Evolutionary conservation across 768 basidiomycete genomes (phyloP), one percentile per base, ranked within the genome.

Genomic region (Mrakia gelida): DNA sequence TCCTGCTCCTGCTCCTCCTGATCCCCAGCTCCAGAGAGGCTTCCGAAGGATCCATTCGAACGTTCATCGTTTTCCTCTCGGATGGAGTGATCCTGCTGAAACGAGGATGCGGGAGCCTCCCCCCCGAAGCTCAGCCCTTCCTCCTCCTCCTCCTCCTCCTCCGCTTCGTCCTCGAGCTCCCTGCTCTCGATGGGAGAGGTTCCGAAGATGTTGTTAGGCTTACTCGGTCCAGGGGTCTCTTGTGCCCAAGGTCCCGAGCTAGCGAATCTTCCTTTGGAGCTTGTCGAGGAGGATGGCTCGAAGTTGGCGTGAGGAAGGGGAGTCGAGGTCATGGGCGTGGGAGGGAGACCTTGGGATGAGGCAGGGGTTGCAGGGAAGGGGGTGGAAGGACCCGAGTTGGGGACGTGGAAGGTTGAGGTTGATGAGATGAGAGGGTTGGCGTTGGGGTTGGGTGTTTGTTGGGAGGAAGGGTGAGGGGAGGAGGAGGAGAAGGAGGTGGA

Each of bases 281-380:
- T 28, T 1, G 49, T 63, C 13, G 75, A 75, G 9, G 62, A 45
- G 23, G 75, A 65, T 38, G 28, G 61, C 2, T 45, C 45, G 38
- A 30, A 28, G 49, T 52, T 62, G 26, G 34, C 45, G 43, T 63
- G 65, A 23, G 75, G 45, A 28, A 49, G 75, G 16, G 75, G 75
- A 9, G 75, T 75, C 45, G 75, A 75, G 18, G 75, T 52, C 11
- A 65, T 49, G 0, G 75, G 75, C 9, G 63, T 65, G 30, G 43
- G 32, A 65, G 65, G 61, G 75, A 65, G 28, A 10, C 63, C 62
- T 52, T 67, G 63, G 16, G 67, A 70, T 5, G 34, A 34, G 8
- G 34, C 67, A 1, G 67, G 38, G 23, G 67, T 70, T 34, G 34
- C 67, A 1, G 67, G 67, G 32, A 70, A 43, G 41, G 38, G 26